Percentiles rank a stretch among this genome's conserved stretches.
phyloP scores from a whole-genome alignment of 768 basidiomycete species.

The Krasilnikovozyma curviuscula region DNA sequence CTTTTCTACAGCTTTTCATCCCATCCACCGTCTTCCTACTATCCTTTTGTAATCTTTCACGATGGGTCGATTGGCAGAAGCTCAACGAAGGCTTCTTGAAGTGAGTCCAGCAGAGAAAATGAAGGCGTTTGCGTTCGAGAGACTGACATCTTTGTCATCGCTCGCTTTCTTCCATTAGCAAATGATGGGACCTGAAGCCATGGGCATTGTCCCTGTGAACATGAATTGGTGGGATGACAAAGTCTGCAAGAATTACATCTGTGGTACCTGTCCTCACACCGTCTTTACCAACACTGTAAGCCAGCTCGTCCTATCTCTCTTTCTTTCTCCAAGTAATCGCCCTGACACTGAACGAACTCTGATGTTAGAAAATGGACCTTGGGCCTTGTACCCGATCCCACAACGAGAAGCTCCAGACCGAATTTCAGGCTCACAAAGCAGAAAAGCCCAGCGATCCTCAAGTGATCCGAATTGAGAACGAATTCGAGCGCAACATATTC shows the following conservation, averaged over 20 bases:
- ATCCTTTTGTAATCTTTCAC: no score
- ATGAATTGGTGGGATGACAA: slow-evolving; percentile 83
- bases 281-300: slow-evolving; percentile 89
- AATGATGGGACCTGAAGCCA: slow-evolving; percentile 99
- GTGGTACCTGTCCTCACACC: slow-evolving; percentile 94
- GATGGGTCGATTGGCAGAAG: slow-evolving; percentile 91
- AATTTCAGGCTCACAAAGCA: slow-evolving; percentile 37
- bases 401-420: slow-evolving; percentile 77
- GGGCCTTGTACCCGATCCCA: slow-evolving; percentile 95
- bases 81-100: slow-evolving; percentile 82
- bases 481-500: slow-evolving; percentile 89
- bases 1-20: no score
- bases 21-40: no score
- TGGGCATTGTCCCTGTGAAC: slow-evolving; percentile 87
- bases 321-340: background rate
- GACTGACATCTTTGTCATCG: background rate
- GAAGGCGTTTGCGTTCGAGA: background rate
- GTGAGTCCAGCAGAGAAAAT: slow-evolving; percentile 22
- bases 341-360: background rate
- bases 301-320: slow-evolving; percentile 10
- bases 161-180: slow-evolving; percentile 36
- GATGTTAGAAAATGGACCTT: slow-evolving; percentile 87
- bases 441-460: slow-evolving; percentile 54
- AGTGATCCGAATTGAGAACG: slow-evolving; percentile 72
- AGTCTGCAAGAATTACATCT: slow-evolving; percentile 94